Conservation (phyloP, 192 early-diverging fungal genomes). For the Entomortierella chlamydospora region DNA sequence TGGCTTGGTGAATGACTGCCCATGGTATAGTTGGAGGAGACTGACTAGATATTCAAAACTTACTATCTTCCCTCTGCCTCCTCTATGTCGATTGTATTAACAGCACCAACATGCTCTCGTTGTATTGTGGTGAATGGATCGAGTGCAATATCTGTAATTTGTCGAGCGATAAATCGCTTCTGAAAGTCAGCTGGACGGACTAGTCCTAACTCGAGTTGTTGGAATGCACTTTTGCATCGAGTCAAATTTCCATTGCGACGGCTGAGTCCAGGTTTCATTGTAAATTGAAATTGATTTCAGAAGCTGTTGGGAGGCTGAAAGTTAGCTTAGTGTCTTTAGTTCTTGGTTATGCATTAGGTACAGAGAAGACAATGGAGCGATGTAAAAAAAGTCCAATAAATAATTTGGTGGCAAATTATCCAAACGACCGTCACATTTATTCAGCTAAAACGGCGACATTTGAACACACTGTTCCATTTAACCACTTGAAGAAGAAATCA, state of each 20-base stretch:
- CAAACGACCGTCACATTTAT: background rate
- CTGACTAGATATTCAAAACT: conserved; percentile 1
- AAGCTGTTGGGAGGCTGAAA: no score
- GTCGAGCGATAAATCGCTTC: conserved; percentile 11
- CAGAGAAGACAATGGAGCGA: no score
- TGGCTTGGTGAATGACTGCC: no score
- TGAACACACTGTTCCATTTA: background rate
- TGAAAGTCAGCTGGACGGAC: conserved; percentile 3
- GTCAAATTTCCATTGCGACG: background rate
- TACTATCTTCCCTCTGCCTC: conserved; percentile 68
- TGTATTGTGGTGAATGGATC: conserved; percentile 34
- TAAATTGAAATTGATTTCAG: background rate
- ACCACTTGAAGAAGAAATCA: background rate
- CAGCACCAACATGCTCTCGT: conserved; percentile 47
- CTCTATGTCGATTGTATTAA: conserved; percentile 67
- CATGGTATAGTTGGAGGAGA: background rate
- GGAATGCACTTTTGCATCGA: conserved; percentile 18
- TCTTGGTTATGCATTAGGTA: no score
- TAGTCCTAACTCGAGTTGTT: conserved; percentile 19
- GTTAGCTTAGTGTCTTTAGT: no score
- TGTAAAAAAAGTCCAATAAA: no score
- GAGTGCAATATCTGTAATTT: conserved; percentile 22
- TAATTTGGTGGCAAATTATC: background rate
- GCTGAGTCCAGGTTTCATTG: background rate
- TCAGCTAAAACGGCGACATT: background rate